These are phyloP conservation scores for Kodamaea hsintzibuensis DNA, from an alignment of 805 yeast species.

Conservation along the genomic window DNA sequence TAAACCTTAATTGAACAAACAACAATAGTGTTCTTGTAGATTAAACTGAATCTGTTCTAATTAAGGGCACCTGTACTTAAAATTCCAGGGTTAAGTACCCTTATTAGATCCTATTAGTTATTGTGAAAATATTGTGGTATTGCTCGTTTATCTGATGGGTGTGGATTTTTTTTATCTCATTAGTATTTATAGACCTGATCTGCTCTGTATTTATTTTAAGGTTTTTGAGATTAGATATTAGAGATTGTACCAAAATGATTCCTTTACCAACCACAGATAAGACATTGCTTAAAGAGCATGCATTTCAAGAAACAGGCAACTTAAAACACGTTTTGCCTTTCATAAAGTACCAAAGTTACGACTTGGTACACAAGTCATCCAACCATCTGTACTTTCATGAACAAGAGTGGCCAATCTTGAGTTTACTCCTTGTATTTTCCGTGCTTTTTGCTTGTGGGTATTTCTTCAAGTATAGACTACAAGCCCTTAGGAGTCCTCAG, in stretches of 20 bases:
- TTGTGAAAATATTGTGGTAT: neutral
- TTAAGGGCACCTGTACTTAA: neutral
- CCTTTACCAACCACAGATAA: conserved; percentile 23
- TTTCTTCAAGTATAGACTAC: neutral
- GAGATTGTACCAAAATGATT: conserved; percentile 3
- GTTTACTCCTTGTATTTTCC: neutral
- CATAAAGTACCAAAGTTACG: conserved; percentile 24
- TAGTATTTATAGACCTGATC: neutral
- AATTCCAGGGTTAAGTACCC: neutral
- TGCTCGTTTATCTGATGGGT: neutral
- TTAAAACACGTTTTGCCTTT: conserved; percentile 24
- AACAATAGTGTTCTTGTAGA: neutral
- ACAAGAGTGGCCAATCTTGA: neutral
- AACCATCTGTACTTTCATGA: conserved; percentile 8
- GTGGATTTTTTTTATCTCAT: neutral
- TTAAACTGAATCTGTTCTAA: no score
- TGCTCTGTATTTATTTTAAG: no score
- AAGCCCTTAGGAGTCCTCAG: neutral
- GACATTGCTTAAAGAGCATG: conserved; percentile 25
- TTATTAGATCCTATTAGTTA: neutral
- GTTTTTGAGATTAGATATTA: neutral
- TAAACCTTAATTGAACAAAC: neutral
- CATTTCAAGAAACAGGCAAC: conserved; percentile 31
- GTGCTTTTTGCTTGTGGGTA: neutral
- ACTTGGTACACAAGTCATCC: conserved; percentile 9